Conservation (phyloP, 805 yeast genomes). For the Hemisphaericaspora nanyangensis region DNA sequence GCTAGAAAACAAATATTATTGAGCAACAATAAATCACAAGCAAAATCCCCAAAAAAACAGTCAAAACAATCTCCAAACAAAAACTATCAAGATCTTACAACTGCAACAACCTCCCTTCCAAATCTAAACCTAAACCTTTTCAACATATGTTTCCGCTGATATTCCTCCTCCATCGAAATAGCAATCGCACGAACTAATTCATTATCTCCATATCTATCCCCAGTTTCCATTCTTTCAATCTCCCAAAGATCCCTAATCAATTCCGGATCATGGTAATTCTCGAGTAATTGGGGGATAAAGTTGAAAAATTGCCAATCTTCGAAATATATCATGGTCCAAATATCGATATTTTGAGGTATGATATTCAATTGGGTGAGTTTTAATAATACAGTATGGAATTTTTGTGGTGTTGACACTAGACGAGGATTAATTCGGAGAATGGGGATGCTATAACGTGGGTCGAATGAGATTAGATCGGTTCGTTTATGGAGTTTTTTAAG, state of each 20-base stretch:
- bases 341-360: slow-evolving; percentile 19
- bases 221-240: not conserved
- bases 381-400: slow-evolving; percentile 12
- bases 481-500: slow-evolving; percentile 20
- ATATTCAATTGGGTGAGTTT: slow-evolving; percentile 18
- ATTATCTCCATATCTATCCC: not conserved
- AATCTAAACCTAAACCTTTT: no score
- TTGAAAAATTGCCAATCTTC: not conserved
- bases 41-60: no score
- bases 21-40: no score
- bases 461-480: slow-evolving; percentile 24
- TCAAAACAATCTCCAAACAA: no score
- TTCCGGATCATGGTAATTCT: not conserved
- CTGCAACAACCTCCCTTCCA: no score
- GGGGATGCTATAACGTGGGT: slow-evolving; percentile 21
- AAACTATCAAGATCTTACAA: no score
- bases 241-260: not conserved
- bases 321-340: slow-evolving; percentile 17
- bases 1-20: no score
- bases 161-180: no score
- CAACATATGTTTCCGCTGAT: no score
- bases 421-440: slow-evolving; percentile 20
- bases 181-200: no score
- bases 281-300: not conserved
- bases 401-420: slow-evolving; percentile 12